Conservation (phyloP, 108 stramenopile species). For the Skeletonema potamos region DNA sequence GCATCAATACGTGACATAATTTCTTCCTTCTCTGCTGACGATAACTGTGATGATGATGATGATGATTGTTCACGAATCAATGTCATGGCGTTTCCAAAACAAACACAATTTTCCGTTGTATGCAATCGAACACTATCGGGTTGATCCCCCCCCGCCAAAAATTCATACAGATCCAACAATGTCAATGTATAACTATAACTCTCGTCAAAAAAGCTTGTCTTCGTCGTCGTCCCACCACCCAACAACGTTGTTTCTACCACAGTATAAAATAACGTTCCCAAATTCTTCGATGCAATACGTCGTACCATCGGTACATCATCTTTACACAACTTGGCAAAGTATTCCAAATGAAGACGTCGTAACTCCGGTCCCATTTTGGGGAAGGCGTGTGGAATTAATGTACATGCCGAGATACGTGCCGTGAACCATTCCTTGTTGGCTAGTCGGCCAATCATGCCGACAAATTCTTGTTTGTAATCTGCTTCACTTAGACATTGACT, state of each 20-base stretch:
- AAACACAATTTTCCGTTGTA: slow-evolving; percentile 88
- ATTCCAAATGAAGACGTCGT: slow-evolving; percentile 46
- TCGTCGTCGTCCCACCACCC: background rate
- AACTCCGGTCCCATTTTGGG: slow-evolving; percentile 24
- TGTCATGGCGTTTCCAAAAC: slow-evolving; percentile 77
- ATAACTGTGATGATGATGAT: background rate
- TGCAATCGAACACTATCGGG: slow-evolving; percentile 95
- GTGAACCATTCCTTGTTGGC: slow-evolving; percentile 97
- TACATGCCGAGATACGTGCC: slow-evolving; percentile 90
- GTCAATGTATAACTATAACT: slow-evolving; percentile 46
- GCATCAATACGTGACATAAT: slow-evolving; percentile 29
- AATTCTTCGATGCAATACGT: slow-evolving; percentile 79
- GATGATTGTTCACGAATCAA: slow-evolving; percentile 7
- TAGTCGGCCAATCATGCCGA: slow-evolving; percentile 81
- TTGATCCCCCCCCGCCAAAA: slow-evolving; percentile 90
- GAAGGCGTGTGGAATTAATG: slow-evolving; percentile 76
- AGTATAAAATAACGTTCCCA: slow-evolving; percentile 70
- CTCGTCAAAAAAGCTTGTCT: slow-evolving; percentile 19
- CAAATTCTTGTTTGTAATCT: slow-evolving; percentile 62
- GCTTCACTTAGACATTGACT: slow-evolving; percentile 53
- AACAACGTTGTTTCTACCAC: slow-evolving; percentile 55
- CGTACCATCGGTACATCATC: slow-evolving; percentile 98
- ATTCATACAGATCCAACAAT: slow-evolving; percentile 76
- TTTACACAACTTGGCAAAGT: slow-evolving; percentile 77
- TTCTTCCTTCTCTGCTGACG: slow-evolving; percentile 10